Evolutionary conservation across 2,329 filamentous ascomycete species (phyloP).

Genomic region (Paracoccidioides lutzii): DNA sequence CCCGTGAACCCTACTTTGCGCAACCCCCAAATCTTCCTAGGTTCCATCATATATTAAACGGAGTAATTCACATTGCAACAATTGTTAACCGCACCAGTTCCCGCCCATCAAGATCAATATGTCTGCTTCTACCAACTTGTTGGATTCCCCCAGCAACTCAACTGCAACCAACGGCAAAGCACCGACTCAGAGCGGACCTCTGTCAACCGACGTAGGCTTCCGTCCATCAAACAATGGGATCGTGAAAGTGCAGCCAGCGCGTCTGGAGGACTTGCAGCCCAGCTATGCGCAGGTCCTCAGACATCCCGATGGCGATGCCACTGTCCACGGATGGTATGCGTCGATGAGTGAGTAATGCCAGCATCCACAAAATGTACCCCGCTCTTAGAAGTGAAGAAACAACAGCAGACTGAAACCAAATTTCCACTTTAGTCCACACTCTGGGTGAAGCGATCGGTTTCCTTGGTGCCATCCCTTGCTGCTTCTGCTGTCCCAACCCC

Average conservation of each 20-base stretch:
- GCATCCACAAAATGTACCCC: neutral
- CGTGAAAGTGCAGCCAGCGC: slow-evolving; percentile 66
- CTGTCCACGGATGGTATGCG: slow-evolving; percentile 78
- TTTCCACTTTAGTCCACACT: slow-evolving; percentile 43
- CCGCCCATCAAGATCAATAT: neutral
- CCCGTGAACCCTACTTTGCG: neutral
- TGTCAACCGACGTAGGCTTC: slow-evolving; percentile 29
- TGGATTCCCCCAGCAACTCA: neutral
- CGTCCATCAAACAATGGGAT: slow-evolving; percentile 35
- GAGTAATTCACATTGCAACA: neutral
- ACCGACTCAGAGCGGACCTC: slow-evolving; percentile 5
- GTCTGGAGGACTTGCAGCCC: slow-evolving; percentile 70
- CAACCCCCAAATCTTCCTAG: neutral
- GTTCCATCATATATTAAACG: neutral
- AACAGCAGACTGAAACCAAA: slow-evolving; percentile 5
- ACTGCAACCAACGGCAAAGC: neutral
- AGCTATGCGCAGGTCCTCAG: slow-evolving; percentile 57
- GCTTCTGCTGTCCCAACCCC: slow-evolving; percentile 83
- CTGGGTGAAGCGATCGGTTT: slow-evolving; percentile 65
- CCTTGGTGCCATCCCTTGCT: slow-evolving; percentile 79
- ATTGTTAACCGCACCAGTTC: neutral
- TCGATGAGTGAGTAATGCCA: slow-evolving; percentile 55
- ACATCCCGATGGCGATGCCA: slow-evolving; percentile 51
- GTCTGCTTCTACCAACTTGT: neutral
- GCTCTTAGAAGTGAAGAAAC: neutral